These are phyloP conservation scores for Hymenoscyphus scutula DNA, from an alignment of 2,329 filamentous ascomycete species.

Conservation along the genomic window DNA sequence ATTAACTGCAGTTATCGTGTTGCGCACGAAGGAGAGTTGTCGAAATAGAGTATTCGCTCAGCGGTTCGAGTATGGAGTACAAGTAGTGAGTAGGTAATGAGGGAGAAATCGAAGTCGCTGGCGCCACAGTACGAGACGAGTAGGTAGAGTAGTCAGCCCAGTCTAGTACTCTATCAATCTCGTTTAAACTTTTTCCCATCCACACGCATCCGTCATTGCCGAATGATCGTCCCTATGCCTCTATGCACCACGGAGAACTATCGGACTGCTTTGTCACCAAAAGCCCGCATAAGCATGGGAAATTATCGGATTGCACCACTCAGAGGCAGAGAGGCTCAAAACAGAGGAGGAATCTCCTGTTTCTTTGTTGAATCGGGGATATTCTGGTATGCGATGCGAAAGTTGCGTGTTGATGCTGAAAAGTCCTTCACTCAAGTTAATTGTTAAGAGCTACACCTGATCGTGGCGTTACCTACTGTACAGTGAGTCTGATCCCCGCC, in stretches of 20 bases:
- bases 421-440: neutral
- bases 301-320: slow-evolving; percentile 2
- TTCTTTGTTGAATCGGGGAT: neutral
- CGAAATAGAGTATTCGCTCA: neutral
- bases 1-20: slow-evolving; percentile 34
- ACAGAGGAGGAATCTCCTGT: neutral
- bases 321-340: too few relatives aligned
- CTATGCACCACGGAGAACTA: neutral
- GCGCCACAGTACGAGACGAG: neutral
- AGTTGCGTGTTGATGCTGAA: neutral
- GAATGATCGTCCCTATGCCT: neutral
- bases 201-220: slow-evolving; percentile 19
- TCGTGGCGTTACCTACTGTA: neutral
- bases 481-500: neutral
- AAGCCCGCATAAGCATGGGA: neutral
- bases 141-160: slow-evolving; percentile 8
- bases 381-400: neutral
- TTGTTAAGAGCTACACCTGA: neutral
- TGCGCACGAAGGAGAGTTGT: slow-evolving; percentile 35
- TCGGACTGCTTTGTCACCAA: slow-evolving; percentile 2
- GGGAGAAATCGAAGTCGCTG: neutral
- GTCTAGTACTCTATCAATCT: slow-evolving; percentile 24
- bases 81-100: neutral
- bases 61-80: neutral
- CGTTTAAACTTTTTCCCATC: slow-evolving; percentile 27